phyloP scores from a whole-genome alignment of 768 basidiomycete genomes.

The Mycena kentingensis region DNA sequence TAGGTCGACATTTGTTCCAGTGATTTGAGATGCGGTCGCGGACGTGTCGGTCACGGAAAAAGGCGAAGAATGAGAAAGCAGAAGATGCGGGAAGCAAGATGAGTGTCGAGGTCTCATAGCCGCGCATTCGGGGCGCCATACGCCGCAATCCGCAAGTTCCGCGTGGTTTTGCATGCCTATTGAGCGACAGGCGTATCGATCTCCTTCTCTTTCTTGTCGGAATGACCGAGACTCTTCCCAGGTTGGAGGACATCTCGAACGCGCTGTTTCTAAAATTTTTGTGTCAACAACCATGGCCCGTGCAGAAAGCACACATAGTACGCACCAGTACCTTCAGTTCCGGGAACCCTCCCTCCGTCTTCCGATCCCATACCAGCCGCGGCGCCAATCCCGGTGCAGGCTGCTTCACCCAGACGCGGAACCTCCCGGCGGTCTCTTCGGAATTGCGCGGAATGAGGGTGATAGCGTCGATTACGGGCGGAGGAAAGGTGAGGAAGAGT shows the following conservation, averaged over 20 bases:
- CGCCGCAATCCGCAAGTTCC: no score
- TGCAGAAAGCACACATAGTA: constrained; percentile 7
- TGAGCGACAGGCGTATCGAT: no score
- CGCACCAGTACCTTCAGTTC: constrained; percentile 83
- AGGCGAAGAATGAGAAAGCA: no score
- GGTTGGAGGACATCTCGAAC: constrained; percentile 85
- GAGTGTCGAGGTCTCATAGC: no score
- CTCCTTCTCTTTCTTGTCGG: constrained; percentile 66
- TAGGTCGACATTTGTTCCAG: no score
- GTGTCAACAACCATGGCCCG: constrained; percentile 2
- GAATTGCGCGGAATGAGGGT: constrained; percentile 72
- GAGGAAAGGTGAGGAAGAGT: constrained; percentile 86
- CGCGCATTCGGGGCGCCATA: no score
- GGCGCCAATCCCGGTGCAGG: constrained; percentile 29
- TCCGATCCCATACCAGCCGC: constrained; percentile 83
- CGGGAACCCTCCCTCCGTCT: constrained; percentile 88
- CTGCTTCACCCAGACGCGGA: constrained; percentile 81
- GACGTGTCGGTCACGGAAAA: no score
- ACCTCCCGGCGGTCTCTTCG: constrained; percentile 86
- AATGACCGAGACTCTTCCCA: constrained; percentile 82
- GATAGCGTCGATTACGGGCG: constrained; percentile 67
- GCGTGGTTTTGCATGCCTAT: no score
- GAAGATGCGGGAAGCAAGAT: no score
- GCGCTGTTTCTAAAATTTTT: constrained; percentile 72
- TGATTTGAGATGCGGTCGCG: no score